Evolutionary conservation across 2,329 filamentous ascomycete species (phyloP).

Genomic region (Metarhizium brunneum): DNA sequence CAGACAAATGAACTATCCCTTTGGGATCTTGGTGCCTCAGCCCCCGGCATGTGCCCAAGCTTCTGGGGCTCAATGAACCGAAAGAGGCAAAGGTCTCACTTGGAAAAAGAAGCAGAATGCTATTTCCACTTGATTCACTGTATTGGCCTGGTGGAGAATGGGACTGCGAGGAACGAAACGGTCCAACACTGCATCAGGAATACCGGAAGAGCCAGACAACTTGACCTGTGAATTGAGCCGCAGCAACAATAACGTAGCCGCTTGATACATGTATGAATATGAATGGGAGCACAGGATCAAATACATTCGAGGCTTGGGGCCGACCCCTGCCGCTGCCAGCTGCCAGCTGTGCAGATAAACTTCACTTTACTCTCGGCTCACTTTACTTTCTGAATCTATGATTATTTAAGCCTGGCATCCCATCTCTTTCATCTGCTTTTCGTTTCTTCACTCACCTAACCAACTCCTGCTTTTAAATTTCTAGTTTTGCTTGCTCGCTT

Average conservation of each 20-base stretch:
- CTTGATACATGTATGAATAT: not conserved
- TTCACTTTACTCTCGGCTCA: not conserved
- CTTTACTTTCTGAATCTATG: not conserved
- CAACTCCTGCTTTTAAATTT: too few species aligned
- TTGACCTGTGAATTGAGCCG: too few species aligned
- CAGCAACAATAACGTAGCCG: not conserved
- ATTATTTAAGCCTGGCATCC: not conserved
- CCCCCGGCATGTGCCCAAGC: not conserved
- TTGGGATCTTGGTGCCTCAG: not conserved
- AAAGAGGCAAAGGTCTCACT: not conserved
- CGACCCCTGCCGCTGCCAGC: not conserved
- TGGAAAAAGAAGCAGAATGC: not conserved
- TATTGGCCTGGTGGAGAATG: not conserved
- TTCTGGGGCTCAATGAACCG: not conserved
- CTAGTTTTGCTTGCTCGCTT: too few species aligned
- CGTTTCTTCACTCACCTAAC: too few species aligned
- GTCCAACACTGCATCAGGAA: too few species aligned
- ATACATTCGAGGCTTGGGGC: not conserved
- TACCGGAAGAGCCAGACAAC: too few species aligned
- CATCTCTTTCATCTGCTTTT: not conserved
- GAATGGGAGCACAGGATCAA: not conserved
- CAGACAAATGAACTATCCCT: not conserved
- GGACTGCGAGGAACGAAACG: too few species aligned
- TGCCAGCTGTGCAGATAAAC: not conserved
- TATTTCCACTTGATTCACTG: too few species aligned